Conservation (phyloP, 495 filamentous ascomycete species). For the Neurospora sp. region DNA sequence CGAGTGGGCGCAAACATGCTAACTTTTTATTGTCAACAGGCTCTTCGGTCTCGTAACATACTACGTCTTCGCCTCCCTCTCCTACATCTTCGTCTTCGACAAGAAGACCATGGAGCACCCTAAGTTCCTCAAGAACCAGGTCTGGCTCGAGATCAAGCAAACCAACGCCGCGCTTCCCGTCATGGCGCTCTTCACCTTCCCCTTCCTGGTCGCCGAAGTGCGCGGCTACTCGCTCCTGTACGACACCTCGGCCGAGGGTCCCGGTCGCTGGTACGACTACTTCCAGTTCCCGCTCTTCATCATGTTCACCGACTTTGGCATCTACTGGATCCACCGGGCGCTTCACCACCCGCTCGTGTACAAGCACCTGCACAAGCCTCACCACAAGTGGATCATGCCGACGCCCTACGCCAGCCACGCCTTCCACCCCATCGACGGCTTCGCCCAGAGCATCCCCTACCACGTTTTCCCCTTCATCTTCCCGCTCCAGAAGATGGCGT, state of each 20-base stretch:
- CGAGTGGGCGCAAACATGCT: conserved; percentile 1
- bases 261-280: conserved; percentile 65
- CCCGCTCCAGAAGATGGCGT: conserved; percentile 84
- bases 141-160: conserved; percentile 76
- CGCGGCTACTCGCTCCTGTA: conserved; percentile 84
- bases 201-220: conserved; percentile 76
- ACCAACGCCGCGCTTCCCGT: conserved; percentile 62
- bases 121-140: conserved; percentile 92
- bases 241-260: conserved; percentile 60
- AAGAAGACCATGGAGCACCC: conserved; percentile 82
- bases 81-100: conserved; percentile 90
- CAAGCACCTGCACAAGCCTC: conserved; percentile 86
- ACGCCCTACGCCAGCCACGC: conserved; percentile 87
- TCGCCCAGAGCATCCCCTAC: conserved; percentile 84
- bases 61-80: conserved; percentile 72
- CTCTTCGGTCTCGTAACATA: conserved; percentile 77
- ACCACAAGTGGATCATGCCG: conserved; percentile 99
- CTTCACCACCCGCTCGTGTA: conserved; percentile 78
- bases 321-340: conserved; percentile 92
- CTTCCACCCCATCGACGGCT: conserved; percentile 93
- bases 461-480: conserved; percentile 91
- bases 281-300: conserved; percentile 90
- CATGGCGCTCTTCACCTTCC: conserved; percentile 76
- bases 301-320: conserved; percentile 81
- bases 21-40: conserved; percentile 40